Base-by-base conservation (phyloP, 768 basidiomycete species). In the Cystofilobasidium macerans region DNA sequence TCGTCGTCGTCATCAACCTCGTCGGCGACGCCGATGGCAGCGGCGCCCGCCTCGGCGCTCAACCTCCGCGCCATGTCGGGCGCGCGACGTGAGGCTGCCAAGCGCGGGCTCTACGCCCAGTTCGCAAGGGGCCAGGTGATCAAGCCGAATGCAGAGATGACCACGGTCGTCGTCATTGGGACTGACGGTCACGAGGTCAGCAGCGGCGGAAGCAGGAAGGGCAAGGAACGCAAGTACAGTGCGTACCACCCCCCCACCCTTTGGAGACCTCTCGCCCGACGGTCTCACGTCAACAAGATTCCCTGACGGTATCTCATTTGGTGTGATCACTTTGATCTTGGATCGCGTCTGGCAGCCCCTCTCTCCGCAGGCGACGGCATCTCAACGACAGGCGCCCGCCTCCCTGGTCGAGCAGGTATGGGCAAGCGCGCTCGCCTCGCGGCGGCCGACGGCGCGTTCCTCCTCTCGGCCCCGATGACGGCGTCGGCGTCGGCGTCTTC, bases 41-140 rank as follows among this genome's bases (percentile, higher is more conserved):
- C 70, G 43, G 35, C 77, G 79, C 1, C 81, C 81, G 66, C 18
- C 72, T 73, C 40, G 65, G 68, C 38, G 53, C 77, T 79, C 8
- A 79, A 78, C 53, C 76, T 80, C 24, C 83, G 78, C 64, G 75
- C 89, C 16, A 72, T 90, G 61, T 78, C 82, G 0, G 74, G 77
- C 4, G 87, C 89, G 7, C 89, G 89, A 75, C 80, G 86, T 53
- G 86, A 89, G 70, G 84, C 87, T 13, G 92, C 90, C 0, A 83
- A 81, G 68, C 80, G 82, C 14, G 80, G 79, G 24, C 80, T 97
- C 3, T 97, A 95, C 74, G 80, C 88, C 5, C 80, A 80, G 65
- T 94, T 95, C 75, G 87, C 86, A 72, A 82, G 85, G 28, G 92
- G 90, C 0, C 84, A 87, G 24, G 77, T 86, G 18, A 63, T 73